Conservation (phyloP, 352 stramenopile genomes). For the Pythium chondricola region DNA sequence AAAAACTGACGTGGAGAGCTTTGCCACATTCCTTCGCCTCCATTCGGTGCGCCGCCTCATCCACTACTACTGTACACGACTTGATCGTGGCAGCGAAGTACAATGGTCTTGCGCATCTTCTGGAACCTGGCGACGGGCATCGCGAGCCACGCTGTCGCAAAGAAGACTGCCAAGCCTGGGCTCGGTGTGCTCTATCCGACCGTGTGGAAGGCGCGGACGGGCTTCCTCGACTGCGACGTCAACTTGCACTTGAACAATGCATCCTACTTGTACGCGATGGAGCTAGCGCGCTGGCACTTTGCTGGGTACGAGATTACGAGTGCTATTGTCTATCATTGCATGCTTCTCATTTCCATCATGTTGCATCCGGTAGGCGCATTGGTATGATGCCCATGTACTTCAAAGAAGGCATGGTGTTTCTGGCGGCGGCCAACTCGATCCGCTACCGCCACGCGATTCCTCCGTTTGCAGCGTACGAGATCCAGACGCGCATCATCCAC, state of each 20-base stretch:
- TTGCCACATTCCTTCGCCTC: too few relatives aligned
- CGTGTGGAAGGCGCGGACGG: constrained; percentile 52
- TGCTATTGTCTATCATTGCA: background rate
- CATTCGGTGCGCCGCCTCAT: too few relatives aligned
- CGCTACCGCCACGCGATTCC: constrained; percentile 19
- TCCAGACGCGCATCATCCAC: constrained; percentile 22
- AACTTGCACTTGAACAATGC: constrained; percentile 83
- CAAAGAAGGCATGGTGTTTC: constrained; percentile 50
- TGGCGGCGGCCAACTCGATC: constrained; percentile 40
- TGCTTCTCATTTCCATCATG: background rate
- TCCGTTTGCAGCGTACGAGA: constrained; percentile 21
- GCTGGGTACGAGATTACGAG: constrained; percentile 10
- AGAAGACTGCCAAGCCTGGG: constrained; percentile 26
- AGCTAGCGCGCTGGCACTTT: constrained; percentile 79
- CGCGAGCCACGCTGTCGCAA: constrained; percentile 40
- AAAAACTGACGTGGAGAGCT: too few relatives aligned
- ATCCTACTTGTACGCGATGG: constrained; percentile 70
- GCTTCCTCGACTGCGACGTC: constrained; percentile 70
- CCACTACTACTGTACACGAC: too few relatives aligned
- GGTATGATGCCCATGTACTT: constrained; percentile 41
- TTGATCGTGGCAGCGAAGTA: too few relatives aligned
- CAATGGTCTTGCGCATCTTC: constrained; percentile 58
- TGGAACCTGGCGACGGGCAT: constrained; percentile 55
- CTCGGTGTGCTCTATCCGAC: constrained; percentile 50
- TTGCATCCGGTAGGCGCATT: constrained; percentile 10